Evolutionary conservation across 768 basidiomycete genomes (phyloP).

Genomic region (Amanita muscaria): DNA sequence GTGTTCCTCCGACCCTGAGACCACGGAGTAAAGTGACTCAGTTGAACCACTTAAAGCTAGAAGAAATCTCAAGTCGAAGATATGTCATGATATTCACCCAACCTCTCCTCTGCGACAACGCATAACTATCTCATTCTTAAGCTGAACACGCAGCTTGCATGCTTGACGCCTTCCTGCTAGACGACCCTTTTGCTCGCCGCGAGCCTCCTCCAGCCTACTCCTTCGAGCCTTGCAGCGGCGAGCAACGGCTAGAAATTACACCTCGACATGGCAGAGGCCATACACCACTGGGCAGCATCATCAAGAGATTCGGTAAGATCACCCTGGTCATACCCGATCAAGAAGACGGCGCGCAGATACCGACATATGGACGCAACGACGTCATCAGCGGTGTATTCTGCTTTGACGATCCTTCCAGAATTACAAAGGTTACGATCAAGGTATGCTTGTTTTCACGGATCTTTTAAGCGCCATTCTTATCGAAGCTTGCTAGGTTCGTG

Average conservation of each 20-base stretch:
- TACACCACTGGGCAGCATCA: conserved; percentile 29
- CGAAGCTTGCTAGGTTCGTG: conserved; percentile 41
- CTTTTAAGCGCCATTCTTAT: no score
- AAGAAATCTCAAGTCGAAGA: no score
- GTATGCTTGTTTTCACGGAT: no score
- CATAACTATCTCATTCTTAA: no score
- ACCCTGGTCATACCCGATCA: conserved; percentile 41
- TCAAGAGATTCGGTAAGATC: conserved; percentile 28
- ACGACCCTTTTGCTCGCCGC: no score
- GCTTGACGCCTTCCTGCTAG: not conserved
- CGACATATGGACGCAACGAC: conserved; percentile 36
- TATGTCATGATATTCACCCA: no score
- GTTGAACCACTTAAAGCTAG: no score
- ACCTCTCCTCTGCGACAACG: not conserved
- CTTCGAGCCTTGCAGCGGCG: conserved; percentile 39
- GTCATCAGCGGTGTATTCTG: conserved; percentile 34
- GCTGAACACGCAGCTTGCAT: not conserved
- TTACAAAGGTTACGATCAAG: conserved; percentile 37
- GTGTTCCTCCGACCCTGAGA: no score
- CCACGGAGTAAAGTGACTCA: no score
- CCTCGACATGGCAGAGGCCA: conserved; percentile 21
- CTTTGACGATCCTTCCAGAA: conserved; percentile 28
- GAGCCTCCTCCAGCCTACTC: conserved; percentile 52
- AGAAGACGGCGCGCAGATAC: conserved; percentile 27
- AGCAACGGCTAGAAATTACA: conserved; percentile 44